Base-by-base conservation (phyloP, 2,329 filamentous ascomycete genomes). In the Ophiosphaerella narmari region DNA sequence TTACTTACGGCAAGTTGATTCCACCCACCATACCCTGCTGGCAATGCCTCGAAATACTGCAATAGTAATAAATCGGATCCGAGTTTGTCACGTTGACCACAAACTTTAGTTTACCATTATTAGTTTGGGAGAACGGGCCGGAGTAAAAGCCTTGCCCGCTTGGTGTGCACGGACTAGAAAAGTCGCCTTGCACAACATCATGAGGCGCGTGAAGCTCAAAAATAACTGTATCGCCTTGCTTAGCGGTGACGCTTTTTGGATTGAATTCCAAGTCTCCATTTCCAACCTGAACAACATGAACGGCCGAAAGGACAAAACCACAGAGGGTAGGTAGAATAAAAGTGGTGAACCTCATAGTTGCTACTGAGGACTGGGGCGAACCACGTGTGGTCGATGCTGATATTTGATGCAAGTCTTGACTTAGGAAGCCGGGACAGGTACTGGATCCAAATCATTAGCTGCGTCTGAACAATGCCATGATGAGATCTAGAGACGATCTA, bases 21-120 rank as follows among this genome's bases (percentile, higher is more conserved):
- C 53, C 60, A 8, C 60, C 62, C 21, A 63, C 62, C 59, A 65
- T 65, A 4, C 62, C 62, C 37, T 38, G 44, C 49, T 61, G 56
- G 48, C 65, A 68, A 52, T 67, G 63, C 34, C 33, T 46, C 18
- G 38, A 38, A 7, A 59, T 50, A 12, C 54, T 39, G 42, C 65
- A 68, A 49, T 62, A 68, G 37, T 50, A 68, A 37, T 58, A 68
- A 24, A 63, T 55, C 3, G 62, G 60, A 14, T 63, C 52, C 5
- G 52, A 43, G 12, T 37, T 54, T 4, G 57, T 66, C 14, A 66
- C 57, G 24, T 64, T 63, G 2, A 65, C 55, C 2, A 66, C 60
- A 33, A 67, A 68, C 32, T 53, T 62, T 52, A 49, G 57, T 7
- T 56, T 49, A 5, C 62, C 60, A 8, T 46, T 54, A 29, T 63